Percentiles rank a stretch among this genome's conserved stretches.
These are phyloP conservation scores for Colletotrichum abscissum DNA, from an alignment of 2,329 filamentous ascomycete species.

Conservation along the genomic window DNA sequence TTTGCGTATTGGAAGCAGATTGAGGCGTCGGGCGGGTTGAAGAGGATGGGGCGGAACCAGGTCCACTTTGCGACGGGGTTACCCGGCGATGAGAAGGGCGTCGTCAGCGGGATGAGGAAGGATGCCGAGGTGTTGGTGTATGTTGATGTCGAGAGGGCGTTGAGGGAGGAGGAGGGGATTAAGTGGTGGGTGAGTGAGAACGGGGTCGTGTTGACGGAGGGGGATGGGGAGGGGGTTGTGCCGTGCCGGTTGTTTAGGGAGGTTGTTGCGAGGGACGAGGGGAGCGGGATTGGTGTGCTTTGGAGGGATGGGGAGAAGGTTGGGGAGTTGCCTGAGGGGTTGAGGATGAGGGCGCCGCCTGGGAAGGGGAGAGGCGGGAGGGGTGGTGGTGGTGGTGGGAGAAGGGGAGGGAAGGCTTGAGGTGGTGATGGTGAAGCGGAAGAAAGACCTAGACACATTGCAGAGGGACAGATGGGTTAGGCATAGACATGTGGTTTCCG, in stretches of 20 bases:
- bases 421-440: neutral
- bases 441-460: neutral
- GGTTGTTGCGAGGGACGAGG: conserved; percentile 70
- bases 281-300: conserved; percentile 65
- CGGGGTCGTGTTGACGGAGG: conserved; percentile 77
- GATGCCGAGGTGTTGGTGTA: conserved; percentile 84
- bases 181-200: conserved; percentile 86
- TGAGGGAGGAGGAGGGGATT: conserved; percentile 67
- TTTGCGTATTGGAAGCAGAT: conserved; percentile 84
- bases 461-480: neutral
- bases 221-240: conserved; percentile 69
- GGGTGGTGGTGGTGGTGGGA: conserved; percentile 33
- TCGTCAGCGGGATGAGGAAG: conserved; percentile 83
- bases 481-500: neutral
- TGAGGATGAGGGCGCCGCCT: conserved; percentile 60
- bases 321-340: conserved; percentile 72
- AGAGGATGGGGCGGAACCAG: conserved; percentile 85
- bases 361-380: conserved; percentile 60
- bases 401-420: conserved; percentile 41
- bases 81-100: conserved; percentile 59
- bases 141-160: conserved; percentile 75
- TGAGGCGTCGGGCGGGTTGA: conserved; percentile 79
- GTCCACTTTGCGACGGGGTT: conserved; percentile 89
- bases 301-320: conserved; percentile 77
- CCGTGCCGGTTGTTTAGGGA: conserved; percentile 76